A percentile compares a stretch with the other conserved stretches of the same genome.
Conservation (phyloP, 345 rosid species). For the Euphorbia peplus region DNA sequence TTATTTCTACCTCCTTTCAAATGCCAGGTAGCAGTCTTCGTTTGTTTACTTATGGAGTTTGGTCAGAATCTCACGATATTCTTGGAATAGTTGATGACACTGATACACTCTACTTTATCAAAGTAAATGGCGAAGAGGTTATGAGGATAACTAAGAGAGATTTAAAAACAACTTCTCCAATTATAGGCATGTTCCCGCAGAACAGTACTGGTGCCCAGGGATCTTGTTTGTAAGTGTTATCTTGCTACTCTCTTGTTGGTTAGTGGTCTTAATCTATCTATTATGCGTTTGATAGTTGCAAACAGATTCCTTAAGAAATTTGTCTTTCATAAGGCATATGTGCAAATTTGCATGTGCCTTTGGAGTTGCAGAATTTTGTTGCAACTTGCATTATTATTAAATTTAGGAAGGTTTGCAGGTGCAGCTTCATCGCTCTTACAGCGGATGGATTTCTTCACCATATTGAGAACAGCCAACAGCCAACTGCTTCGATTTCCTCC, state of each 20-base stretch:
- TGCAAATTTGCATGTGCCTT: background rate
- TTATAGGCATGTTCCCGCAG: conserved; percentile 59
- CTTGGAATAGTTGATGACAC: conserved; percentile 71
- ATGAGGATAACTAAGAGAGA: conserved; percentile 52
- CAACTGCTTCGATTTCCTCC: conserved; percentile 55
- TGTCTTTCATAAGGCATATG: background rate
- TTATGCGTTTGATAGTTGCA: background rate
- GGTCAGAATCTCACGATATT: conserved; percentile 82
- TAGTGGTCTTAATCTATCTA: background rate
- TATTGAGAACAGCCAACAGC: conserved; percentile 66
- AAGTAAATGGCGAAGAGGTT: conserved; percentile 82
- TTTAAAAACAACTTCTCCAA: conserved; percentile 56
- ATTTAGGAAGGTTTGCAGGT: conserved; percentile 47
- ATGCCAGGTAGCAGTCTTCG: conserved; percentile 47
- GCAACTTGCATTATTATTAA: no score
- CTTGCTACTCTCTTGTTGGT: background rate
- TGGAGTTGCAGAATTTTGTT: conserved; percentile 6
- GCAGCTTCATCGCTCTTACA: conserved; percentile 59
- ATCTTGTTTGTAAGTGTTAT: conserved; percentile 62
- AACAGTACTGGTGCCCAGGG: conserved; percentile 39
- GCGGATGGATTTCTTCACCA: conserved; percentile 69
- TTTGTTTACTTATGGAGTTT: conserved; percentile 63
- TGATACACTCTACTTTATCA: conserved; percentile 66
- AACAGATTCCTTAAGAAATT: background rate
- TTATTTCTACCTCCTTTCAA: conserved; percentile 29